Conservation (phyloP, 495 filamentous ascomycete genomes). For the Penicillium antarcticum region DNA sequence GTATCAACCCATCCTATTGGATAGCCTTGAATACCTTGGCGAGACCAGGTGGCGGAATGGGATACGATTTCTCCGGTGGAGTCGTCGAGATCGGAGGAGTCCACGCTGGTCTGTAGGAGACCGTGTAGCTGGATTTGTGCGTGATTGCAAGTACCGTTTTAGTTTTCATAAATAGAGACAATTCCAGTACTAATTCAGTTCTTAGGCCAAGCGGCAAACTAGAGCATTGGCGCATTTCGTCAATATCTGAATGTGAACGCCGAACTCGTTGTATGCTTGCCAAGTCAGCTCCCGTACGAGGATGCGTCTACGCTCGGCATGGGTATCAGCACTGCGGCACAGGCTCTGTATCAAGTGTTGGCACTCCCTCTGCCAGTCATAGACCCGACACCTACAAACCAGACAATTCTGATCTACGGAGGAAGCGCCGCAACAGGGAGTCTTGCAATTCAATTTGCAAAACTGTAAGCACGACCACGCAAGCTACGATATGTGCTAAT, state of each 20-base stretch:
- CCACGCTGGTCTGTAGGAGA: neutral
- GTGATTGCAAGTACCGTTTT: neutral
- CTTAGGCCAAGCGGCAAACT: neutral
- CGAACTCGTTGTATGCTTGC: neutral
- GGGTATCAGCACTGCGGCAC: constrained; percentile 3
- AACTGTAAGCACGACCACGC: neutral
- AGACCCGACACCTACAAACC: neutral
- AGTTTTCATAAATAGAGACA: neutral
- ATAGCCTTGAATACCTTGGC: neutral
- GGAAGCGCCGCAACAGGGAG: neutral
- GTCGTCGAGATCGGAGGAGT: neutral
- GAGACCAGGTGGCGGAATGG: constrained; percentile 3
- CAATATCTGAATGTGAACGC: neutral
- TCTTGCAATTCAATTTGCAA: constrained; percentile 3
- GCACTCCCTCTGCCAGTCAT: neutral
- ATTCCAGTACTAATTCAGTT: neutral
- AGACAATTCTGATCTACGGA: neutral
- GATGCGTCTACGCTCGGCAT: neutral
- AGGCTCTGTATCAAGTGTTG: neutral
- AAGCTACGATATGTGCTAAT: neutral
- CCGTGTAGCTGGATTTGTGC: constrained; percentile 2
- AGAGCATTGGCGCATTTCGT: neutral
- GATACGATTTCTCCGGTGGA: constrained; percentile 1
- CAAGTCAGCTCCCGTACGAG: neutral
- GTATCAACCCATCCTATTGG: constrained; percentile 2